A percentile compares a stretch with the other conserved stretches of the same genome.
phyloP scores from a whole-genome alignment of 202 grass and related monocot genomes.

The Carex sylvatica region DNA sequence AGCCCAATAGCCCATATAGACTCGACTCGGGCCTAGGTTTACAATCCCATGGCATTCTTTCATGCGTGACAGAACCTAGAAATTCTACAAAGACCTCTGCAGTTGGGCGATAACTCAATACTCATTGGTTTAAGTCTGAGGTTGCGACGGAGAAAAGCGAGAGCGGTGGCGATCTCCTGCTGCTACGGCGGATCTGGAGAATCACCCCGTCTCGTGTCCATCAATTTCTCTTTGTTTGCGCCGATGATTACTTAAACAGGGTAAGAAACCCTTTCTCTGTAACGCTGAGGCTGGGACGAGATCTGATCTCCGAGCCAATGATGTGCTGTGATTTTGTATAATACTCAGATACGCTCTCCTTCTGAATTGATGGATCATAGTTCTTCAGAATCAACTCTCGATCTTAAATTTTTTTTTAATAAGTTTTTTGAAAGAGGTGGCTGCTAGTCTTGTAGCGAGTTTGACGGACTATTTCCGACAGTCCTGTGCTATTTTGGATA shows the following conservation, averaged over 20 bases:
- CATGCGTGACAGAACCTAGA: too few species aligned
- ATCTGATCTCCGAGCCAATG: conserved; percentile 22
- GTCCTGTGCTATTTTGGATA: background rate
- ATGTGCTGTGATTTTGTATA: background rate
- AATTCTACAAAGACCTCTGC: too few species aligned
- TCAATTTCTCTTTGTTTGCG: background rate
- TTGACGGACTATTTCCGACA: background rate
- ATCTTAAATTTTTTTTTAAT: background rate
- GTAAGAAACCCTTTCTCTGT: background rate
- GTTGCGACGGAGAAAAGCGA: background rate
- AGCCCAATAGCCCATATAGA: too few species aligned
- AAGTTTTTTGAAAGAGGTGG: background rate
- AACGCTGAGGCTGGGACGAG: conserved; percentile 22
- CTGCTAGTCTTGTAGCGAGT: too few species aligned
- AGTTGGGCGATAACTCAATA: too few species aligned
- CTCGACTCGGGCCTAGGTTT: too few species aligned
- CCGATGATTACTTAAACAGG: conserved; percentile 16
- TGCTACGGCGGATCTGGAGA: background rate
- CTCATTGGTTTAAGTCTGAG: conserved; percentile 21
- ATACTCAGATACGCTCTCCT: background rate
- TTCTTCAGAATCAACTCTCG: background rate
- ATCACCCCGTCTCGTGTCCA: background rate
- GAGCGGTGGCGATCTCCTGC: background rate
- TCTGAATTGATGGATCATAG: background rate
- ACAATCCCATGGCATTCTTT: too few species aligned